Evolutionary conservation across 345 rosid species (phyloP), one percentile per base, ranked within the genome.

Genomic region (Ceriops decandra): DNA sequence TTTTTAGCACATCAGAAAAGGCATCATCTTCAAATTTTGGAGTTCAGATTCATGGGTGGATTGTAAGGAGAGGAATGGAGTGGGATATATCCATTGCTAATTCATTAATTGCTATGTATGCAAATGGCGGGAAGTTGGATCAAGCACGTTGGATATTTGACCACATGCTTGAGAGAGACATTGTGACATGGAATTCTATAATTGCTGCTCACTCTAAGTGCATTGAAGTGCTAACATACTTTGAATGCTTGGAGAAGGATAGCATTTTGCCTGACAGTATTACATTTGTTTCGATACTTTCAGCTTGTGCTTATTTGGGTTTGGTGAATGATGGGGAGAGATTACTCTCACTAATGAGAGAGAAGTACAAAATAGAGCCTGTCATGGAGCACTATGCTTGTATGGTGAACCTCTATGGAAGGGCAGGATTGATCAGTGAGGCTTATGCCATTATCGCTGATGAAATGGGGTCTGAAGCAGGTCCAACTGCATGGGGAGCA

Each of bases 401-500:
- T 68, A 81, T 90, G 86, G 90, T 86, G 54, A 88, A 93, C 71
- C 92, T 90, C 33, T 88, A 88, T 42, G 96, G 93, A 32, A 83
- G 89, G 73, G 88, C 86, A 51, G 97, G 93, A 46, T 67, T 84
- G 81, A 57, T 90, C 20, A 62, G 72, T 4, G 80, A 90, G 77
- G 96, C 98, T 13, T 86, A 85, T 73, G 69, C 76, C 20, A 66
- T 86, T 64, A 77, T 93, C 52, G 79, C 67, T 15, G 81, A 86
- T 63, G 70, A 77, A 69, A 83, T 93, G 90, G 88, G 66, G 67
- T 68, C 77, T 63, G 88, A 88, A 62, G 93, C 97, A 6, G 93
- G 97, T 42, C 86, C 93, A 46, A 83, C 91, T 15, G 92, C 83
- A 57, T 90, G 98, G 97, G 96, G 97, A 73, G 97, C 97, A 15